phyloP scores from a whole-genome alignment of 768 basidiomycete genomes.

The Ephemerocybe angulata region DNA sequence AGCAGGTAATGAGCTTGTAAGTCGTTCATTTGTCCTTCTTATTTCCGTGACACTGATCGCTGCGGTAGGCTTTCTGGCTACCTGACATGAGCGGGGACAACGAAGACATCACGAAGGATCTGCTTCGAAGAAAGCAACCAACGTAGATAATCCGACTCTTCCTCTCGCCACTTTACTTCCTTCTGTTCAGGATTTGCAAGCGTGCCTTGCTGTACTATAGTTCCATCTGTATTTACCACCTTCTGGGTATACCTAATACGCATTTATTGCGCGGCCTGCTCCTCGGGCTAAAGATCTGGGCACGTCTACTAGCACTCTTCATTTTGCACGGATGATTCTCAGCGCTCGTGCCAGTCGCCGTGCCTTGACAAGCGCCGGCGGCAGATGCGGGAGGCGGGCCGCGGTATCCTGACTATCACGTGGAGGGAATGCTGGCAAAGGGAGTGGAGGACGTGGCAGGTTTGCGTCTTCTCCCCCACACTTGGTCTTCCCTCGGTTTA shows the following conservation, averaged over 20 bases:
- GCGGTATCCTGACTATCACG: slow-evolving; percentile 1
- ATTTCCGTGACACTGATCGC: slow-evolving; percentile 1
- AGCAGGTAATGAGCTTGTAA: slow-evolving; percentile 80
- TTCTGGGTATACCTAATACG: neutral
- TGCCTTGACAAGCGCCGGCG: neutral
- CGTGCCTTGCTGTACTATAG: neutral
- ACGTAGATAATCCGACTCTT: slow-evolving; percentile 11
- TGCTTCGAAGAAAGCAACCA: slow-evolving; percentile 52
- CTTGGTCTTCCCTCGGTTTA: slow-evolving; percentile 7
- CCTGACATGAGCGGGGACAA: slow-evolving; percentile 60
- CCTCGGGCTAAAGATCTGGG: too few species aligned
- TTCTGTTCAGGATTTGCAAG: neutral
- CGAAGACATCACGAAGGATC: slow-evolving; percentile 67
- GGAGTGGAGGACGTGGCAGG: slow-evolving; percentile 23
- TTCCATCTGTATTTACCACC: neutral
- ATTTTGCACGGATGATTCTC: slow-evolving; percentile 3
- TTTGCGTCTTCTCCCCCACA: neutral
- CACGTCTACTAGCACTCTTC: neutral
- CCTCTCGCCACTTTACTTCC: slow-evolving; percentile 3
- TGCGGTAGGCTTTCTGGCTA: slow-evolving; percentile 40
- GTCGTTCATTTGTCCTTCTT: slow-evolving; percentile 18
- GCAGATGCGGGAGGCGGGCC: neutral
- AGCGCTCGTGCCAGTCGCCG: neutral
- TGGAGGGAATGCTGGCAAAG: neutral
- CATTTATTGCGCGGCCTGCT: too few species aligned